Base-by-base conservation (phyloP, 345 rosid genomes). In the Euphorbia pulcherrima region DNA sequence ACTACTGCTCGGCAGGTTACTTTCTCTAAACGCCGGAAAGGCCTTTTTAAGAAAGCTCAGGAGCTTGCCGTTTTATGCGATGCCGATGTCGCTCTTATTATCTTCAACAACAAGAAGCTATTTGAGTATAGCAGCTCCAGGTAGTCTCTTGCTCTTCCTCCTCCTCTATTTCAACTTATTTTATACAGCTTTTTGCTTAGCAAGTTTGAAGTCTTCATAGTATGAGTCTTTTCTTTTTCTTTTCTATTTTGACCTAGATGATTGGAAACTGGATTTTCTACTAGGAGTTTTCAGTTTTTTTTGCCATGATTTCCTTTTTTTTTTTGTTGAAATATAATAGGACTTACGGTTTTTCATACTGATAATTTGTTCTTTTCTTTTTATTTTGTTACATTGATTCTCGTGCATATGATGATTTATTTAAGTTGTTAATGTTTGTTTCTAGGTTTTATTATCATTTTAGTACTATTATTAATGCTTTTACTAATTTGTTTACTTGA, bases 61-160 rank as follows among this genome's bases (percentile, higher is more conserved):
- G 75, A 72, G 70, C 75, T 72, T 48, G 39, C 75, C 11, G 75
- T 72, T 65, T 70, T 72, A 0, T 72, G 75, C 10, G 75, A 72
- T 50, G 75, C 75, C 28, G 75, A 72, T 65, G 75, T 72, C 27
- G 75, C 65, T 59, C 65, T 72, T 9, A 65, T 72, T 39, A 20
- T 72, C 30, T 72, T 72, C 70, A 65, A 70, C 51, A 47, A 70
- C 7, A 72, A 65, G 9, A 70, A 70, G 65, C 53, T 72, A 18
- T 72, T 65, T 39, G 75, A 72, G 6, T 72, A 47, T 40, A 58
- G 65, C 65, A 72, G 54, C 75, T 65, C 75, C 57, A 37, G 75
- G 75, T 71, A 44, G 29, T 60, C 8, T 27, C 27, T 60, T n/a
- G 52, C 2, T 70, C 52, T 40, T 1, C 28, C 10, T 70, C 39